Base-by-base conservation (phyloP, 192 early-diverging fungal species). In the Coemansia sp. region DNA sequence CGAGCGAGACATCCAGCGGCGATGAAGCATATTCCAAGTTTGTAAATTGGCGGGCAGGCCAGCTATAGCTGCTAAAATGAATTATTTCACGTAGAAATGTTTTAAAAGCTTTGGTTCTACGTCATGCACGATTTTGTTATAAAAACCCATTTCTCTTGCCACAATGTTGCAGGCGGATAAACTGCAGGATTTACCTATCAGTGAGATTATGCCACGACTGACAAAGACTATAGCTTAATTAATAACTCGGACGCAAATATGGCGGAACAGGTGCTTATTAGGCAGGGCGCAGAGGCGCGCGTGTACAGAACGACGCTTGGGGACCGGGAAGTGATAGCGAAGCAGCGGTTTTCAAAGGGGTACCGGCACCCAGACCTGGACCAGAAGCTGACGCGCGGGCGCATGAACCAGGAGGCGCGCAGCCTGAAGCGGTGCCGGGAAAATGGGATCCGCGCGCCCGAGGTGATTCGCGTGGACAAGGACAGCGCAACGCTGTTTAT, bases 361-460 rank as follows among this genome's bases (percentile, higher is more conserved):
- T 98, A 97, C 72, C 83, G 97, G 24, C 94, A 95, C 58, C 94
- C 95, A 2, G 84, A 83, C 18, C 85, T 99, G 27, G 97, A 98
- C 70, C 85, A 86, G 32, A 89, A 92, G 40, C 59, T 95, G 22
- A 97, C 93, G 0, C 64, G 78, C 0, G 64, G 86, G 31, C 80
- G 94, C 21, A 85, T 97, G 27, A 73, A 87, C 16, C 92, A 92
- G 76, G 94, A 97, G 71, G 91, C 93, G 6, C 83, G 97, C 46
- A 89, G 88, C 58, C 73, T 99, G 56, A 73, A 83, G 63, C 77
- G 87, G 31, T 90, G 92, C 58, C 71, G 73, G 35, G 84, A 84
- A 35, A 81, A 86, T 11, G 87, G 88, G 1, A 85, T 98, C 32
- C 87, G 90, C 51, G 86, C 87, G 14, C 97, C 97, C 16, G 81